Percentiles rank a stretch among this genome's conserved stretches.
These are phyloP conservation scores for Microascus cirrosus DNA, from an alignment of 2,329 filamentous ascomycete genomes.

Conservation along the genomic window DNA sequence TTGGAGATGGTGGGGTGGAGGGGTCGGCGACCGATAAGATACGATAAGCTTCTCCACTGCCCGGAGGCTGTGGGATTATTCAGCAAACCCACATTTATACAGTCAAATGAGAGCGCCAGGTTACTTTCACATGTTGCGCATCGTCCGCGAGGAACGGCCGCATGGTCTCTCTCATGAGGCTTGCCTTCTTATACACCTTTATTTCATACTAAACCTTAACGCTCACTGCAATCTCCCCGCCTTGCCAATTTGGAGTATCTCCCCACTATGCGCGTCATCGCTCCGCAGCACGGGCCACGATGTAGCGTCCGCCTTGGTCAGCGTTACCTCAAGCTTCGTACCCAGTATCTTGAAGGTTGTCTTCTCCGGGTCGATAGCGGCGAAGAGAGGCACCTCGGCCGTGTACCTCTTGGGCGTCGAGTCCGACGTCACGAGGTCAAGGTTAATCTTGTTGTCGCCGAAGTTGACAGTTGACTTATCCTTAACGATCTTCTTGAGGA, in stretches of 20 bases:
- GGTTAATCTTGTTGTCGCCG: conserved; percentile 45
- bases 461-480: conserved; percentile 64
- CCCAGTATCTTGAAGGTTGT: conserved; percentile 73
- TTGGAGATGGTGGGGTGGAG: background rate
- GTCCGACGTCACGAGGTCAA: conserved; percentile 82
- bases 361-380: conserved; percentile 61
- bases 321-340: conserved; percentile 75
- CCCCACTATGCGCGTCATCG: conserved; percentile 56
- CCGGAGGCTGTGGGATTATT: background rate
- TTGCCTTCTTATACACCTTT: background rate
- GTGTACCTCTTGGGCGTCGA: conserved; percentile 67
- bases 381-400: conserved; percentile 64
- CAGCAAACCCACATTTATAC: background rate
- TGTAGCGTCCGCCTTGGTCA: conserved; percentile 60
- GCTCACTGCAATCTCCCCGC: conserved; percentile 43
- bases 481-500: conserved; percentile 95
- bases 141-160: no score
- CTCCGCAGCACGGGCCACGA: conserved; percentile 80
- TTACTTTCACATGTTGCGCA: no score
- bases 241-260: conserved; percentile 82
- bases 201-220: background rate
- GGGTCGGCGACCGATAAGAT: background rate
- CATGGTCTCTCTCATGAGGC: background rate
- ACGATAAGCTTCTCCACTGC: background rate
- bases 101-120: no score